Evolutionary conservation across 768 basidiomycete genomes (phyloP), one percentile per base, ranked within the genome.

Genomic region (Pisolithus sp.): DNA sequence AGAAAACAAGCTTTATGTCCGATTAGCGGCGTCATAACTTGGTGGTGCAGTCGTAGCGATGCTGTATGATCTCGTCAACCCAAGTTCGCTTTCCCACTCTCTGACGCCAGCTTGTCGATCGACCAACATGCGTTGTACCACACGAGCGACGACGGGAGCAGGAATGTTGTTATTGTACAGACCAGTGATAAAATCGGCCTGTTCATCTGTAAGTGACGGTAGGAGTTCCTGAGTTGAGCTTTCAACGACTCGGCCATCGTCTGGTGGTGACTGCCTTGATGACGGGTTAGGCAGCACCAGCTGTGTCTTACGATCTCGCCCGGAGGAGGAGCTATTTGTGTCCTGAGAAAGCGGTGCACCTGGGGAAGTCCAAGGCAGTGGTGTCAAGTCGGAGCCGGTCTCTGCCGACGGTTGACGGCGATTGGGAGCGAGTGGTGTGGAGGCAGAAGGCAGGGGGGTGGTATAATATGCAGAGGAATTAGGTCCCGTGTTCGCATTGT

Each of bases 141-240:
- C 56, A 9, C 57, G 57, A 10, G 62, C 62, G 26, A 63, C 59
- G 5, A 57, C 58, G 20, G 58, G 57, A 9, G 58, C 60, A 21
- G 57, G 58, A 5, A 64, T 50, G 3, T 64, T 58, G 31, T 54
- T 64, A 5, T 41, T 60, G 47, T 62, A 53, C 18, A 64, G 41
- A 24, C 51, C 53, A 23, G 59, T 58, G 46, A 62, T 57, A 31
- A 64, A 61, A 34, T 63, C 62, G 9, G 61, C 62, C 15, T 64
- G 59, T 44, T 59, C 58, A 48, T 63, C 62, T 4, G 56, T 64
- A 38, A 64, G 49, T 31, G 48, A 41, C 5, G 52, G 59, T 15
- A 53, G 53, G 30, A 39, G 20, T 17, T 52, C 53, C 20, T 39
- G 57, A 3, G 40, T 45, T 8, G 40, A 37, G 38, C 7, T 34